Evolutionary conservation across 495 filamentous ascomycete genomes (phyloP).

Genomic region (Neurospora sp.): DNA sequence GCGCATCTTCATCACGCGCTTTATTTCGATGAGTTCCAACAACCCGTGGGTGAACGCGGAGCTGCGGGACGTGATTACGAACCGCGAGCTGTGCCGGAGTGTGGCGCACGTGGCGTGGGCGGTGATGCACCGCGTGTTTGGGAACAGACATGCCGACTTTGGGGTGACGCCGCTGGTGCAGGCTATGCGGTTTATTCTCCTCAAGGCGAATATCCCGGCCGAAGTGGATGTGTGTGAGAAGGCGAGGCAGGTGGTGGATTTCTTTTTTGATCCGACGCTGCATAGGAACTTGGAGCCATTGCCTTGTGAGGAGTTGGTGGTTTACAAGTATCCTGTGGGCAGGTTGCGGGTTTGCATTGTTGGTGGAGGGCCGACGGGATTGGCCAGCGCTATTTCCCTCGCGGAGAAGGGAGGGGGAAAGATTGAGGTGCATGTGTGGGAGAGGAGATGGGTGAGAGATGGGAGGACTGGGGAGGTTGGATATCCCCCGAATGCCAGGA

Average conservation of each 20-base stretch:
- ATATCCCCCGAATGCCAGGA: slow-evolving; percentile 17
- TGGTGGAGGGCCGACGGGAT: slow-evolving; percentile 26
- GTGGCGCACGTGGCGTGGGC: slow-evolving; percentile 17
- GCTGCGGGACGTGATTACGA: slow-evolving; percentile 17
- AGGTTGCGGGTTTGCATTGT: slow-evolving; percentile 23
- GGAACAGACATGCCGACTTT: slow-evolving; percentile 23
- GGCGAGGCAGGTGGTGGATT: slow-evolving; percentile 21
- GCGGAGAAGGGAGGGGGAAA: slow-evolving; percentile 24
- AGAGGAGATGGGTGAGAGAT: slow-evolving; percentile 18
- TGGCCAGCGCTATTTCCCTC: slow-evolving; percentile 27
- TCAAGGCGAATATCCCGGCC: slow-evolving; percentile 21
- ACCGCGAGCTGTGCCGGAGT: slow-evolving; percentile 10
- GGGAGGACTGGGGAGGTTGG: slow-evolving; percentile 11
- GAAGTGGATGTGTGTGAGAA: slow-evolving; percentile 8
- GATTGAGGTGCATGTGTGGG: slow-evolving; percentile 27
- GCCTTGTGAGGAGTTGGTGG: slow-evolving; percentile 15
- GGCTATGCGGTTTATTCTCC: slow-evolving; percentile 26
- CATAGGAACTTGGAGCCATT: slow-evolving; percentile 19
- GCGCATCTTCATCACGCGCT: slow-evolving; percentile 22
- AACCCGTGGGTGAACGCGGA: slow-evolving; percentile 10
- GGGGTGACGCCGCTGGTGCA: slow-evolving; percentile 22
- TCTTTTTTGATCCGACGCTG: slow-evolving; percentile 30
- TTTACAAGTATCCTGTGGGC: slow-evolving; percentile 22
- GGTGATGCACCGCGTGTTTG: slow-evolving; percentile 20
- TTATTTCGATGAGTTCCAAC: slow-evolving; percentile 19